phyloP scores from a whole-genome alignment of 257 asterid species.

The Nicotiana otophora region DNA sequence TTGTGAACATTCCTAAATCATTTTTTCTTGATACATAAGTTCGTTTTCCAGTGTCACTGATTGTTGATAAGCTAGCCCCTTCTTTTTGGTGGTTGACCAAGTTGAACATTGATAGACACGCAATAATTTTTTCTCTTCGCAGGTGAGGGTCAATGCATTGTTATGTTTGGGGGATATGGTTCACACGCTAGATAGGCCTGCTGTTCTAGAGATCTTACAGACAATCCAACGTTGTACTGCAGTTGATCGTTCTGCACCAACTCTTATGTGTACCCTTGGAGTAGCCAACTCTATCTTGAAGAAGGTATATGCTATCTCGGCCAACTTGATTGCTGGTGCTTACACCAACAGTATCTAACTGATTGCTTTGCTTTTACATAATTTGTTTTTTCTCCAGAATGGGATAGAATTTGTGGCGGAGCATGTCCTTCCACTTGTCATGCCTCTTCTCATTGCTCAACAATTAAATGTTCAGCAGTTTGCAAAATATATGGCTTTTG shows the following conservation, averaged over 20 bases:
- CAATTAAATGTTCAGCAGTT: slow-evolving; percentile 97
- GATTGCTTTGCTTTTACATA: not conserved
- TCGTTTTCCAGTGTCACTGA: not conserved
- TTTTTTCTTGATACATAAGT: not conserved
- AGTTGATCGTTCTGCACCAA: slow-evolving; percentile 98
- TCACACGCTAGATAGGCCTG: slow-evolving; percentile 73
- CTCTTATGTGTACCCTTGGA: slow-evolving; percentile 98
- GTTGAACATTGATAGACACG: not conserved
- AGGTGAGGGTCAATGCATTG: slow-evolving; percentile 98
- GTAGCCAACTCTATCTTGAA: slow-evolving; percentile 82
- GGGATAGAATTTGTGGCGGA: slow-evolving; percentile 88
- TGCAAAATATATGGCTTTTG: slow-evolving; percentile 90
- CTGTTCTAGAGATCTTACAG: slow-evolving; percentile 72
- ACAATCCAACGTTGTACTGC: slow-evolving; percentile 92
- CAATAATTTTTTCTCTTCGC: slow-evolving; percentile 22
- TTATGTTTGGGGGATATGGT: slow-evolving; percentile 85
- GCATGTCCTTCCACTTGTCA: slow-evolving; percentile 83
- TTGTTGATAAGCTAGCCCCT: not conserved
- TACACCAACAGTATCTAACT: not conserved
- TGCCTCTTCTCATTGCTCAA: slow-evolving; percentile 85
- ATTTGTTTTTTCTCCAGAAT: slow-evolving; percentile 44
- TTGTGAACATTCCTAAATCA: not conserved
- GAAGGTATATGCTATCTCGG: slow-evolving; percentile 50
- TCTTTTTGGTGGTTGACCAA: slow-evolving; percentile 1
- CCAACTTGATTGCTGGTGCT: not conserved